Evolutionary conservation across 768 basidiomycete species (phyloP).

Genomic region (Dioszegia crocea): DNA sequence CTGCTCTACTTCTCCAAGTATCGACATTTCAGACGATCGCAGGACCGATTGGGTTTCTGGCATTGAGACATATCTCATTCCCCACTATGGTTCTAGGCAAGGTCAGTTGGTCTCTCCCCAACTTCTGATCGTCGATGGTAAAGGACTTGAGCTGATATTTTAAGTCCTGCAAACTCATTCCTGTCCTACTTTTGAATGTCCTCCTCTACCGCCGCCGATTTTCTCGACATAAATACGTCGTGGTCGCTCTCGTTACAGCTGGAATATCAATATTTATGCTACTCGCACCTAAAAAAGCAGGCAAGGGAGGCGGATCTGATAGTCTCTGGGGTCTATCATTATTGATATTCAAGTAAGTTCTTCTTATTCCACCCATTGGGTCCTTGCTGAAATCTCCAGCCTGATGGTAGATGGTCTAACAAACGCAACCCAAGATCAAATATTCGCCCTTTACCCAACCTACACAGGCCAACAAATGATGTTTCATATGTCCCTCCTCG

Average conservation of each 20-base stretch:
- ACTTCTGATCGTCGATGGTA: too few species aligned
- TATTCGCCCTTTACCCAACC: slow-evolving; percentile 70
- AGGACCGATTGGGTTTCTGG: slow-evolving; percentile 92
- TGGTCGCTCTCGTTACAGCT: slow-evolving; percentile 83
- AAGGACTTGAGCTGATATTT: slow-evolving; percentile 1
- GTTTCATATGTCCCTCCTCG: slow-evolving; percentile 94
- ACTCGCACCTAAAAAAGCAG: slow-evolving; percentile 51
- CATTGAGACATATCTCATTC: slow-evolving; percentile 92
- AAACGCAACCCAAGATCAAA: slow-evolving; percentile 95
- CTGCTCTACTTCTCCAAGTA: slow-evolving; percentile 59
- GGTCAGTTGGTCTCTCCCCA: slow-evolving; percentile 22
- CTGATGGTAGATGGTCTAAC: slow-evolving; percentile 85
- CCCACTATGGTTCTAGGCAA: slow-evolving; percentile 98
- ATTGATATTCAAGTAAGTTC: slow-evolving; percentile 48
- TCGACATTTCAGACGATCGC: slow-evolving; percentile 82
- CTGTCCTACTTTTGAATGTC: slow-evolving; percentile 90
- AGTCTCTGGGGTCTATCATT: slow-evolving; percentile 54
- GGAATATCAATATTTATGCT: slow-evolving; percentile 95
- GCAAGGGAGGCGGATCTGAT: slow-evolving; percentile 54
- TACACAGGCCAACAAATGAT: slow-evolving; percentile 95
- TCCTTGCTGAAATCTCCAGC: slow-evolving; percentile 59
- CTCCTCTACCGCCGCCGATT: slow-evolving; percentile 88
- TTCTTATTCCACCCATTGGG: slow-evolving; percentile 35
- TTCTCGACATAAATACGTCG: slow-evolving; percentile 89
- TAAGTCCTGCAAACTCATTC: slow-evolving; percentile 91